phyloP scores from a whole-genome alignment of 495 filamentous ascomycete species.

The Neurospora sp. region DNA sequence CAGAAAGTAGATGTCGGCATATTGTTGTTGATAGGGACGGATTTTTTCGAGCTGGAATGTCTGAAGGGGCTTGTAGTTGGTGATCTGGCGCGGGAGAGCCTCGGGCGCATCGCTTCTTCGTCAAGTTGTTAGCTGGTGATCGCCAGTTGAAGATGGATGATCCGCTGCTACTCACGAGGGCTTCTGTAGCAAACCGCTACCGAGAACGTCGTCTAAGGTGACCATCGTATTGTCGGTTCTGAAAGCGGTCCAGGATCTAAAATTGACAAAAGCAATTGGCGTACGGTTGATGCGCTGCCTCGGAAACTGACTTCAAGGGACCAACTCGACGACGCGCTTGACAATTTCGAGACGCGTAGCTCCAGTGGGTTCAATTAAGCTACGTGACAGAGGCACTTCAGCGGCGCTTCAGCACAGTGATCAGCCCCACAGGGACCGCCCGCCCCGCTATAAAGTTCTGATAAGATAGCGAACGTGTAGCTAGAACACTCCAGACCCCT shows the following conservation, averaged over 20 bases:
- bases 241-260: rapidly evolving
- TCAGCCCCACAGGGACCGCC: neutral
- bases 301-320: neutral
- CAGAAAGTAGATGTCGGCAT: slow-evolving; percentile 93
- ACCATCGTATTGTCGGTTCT: slow-evolving; percentile 11
- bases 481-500: neutral
- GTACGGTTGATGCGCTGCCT: neutral
- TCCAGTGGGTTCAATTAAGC: slow-evolving; percentile 4
- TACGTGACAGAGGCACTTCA: neutral
- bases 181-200: slow-evolving; percentile 18
- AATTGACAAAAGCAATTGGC: neutral
- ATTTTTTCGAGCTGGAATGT: slow-evolving; percentile 62
- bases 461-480: slow-evolving; percentile 25
- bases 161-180: slow-evolving; percentile 13
- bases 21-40: slow-evolving; percentile 87
- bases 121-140: slow-evolving; percentile 7
- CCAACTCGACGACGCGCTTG: slow-evolving; percentile 5
- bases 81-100: slow-evolving; percentile 36
- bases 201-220: slow-evolving; percentile 20
- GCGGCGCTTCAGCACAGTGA: neutral
- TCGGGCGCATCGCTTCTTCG: slow-evolving; percentile 28
- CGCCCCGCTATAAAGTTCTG: slow-evolving; percentile 14
- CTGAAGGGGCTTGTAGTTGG: slow-evolving; percentile 63
- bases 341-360: slow-evolving; percentile 8
- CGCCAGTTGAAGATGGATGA: neutral